Conservation (phyloP, 352 stramenopile genomes). For the Phytopythium ostracodes region DNA sequence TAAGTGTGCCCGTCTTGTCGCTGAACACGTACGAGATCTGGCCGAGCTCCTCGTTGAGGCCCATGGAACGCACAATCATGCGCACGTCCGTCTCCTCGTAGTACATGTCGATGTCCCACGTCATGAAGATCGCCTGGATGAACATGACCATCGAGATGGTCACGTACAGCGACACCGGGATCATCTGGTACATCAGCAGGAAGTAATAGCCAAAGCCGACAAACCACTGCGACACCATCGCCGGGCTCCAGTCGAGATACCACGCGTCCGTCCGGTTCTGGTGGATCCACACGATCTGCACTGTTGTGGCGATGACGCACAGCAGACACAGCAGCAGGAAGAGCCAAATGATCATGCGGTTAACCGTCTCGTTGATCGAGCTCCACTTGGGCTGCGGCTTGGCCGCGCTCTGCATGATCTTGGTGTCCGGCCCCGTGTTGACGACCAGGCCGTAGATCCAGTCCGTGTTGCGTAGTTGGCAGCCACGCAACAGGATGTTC, state of each 20-base stretch:
- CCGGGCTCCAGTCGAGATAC: constrained; percentile 49
- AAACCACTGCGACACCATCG: constrained; percentile 60
- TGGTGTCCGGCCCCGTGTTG: constrained; percentile 83
- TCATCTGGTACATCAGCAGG: constrained; percentile 95
- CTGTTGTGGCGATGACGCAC: constrained; percentile 49
- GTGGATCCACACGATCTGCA: constrained; percentile 61
- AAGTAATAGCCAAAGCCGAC: constrained; percentile 91
- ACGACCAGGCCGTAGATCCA: constrained; percentile 87
- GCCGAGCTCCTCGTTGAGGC: constrained; percentile 89
- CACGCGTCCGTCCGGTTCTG: constrained; percentile 39
- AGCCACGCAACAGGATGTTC: constrained; percentile 88
- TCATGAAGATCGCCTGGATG: constrained; percentile 93
- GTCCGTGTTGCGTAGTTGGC: constrained; percentile 85
- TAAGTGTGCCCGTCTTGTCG: constrained; percentile 93
- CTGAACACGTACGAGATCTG: constrained; percentile 90
- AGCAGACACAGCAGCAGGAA: constrained; percentile 62
- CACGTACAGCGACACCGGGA: constrained; percentile 97
- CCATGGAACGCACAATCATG: constrained; percentile 80
- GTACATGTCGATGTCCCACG: constrained; percentile 89
- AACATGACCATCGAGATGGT: constrained; percentile 96
- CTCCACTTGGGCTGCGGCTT: constrained; percentile 70
- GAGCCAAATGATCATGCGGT: constrained; percentile 77
- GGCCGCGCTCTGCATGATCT: constrained; percentile 80
- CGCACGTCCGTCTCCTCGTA: constrained; percentile 88
- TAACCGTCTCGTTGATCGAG: constrained; percentile 77